Conservation (phyloP, 805 yeast species). For the Ogataea paraovalis region DNA sequence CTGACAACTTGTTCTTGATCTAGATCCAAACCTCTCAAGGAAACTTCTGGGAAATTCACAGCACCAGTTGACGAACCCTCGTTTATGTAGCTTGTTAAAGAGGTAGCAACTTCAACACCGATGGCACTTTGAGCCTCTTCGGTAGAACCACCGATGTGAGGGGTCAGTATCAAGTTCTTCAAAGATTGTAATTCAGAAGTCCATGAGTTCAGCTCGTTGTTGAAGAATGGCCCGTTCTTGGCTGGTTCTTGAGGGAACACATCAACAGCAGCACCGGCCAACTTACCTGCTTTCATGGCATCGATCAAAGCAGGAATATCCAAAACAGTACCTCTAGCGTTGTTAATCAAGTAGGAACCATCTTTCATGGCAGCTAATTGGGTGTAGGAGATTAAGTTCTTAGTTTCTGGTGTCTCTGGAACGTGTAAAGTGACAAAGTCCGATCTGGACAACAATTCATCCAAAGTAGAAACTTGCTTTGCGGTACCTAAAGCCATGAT, state of each 20-base stretch:
- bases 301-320: slow-evolving; percentile 91
- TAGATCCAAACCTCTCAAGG: slow-evolving; percentile 79
- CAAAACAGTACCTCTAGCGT: slow-evolving; percentile 96
- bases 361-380: slow-evolving; percentile 96
- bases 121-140: slow-evolving; percentile 98
- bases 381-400: slow-evolving; percentile 80
- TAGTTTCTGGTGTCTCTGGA: slow-evolving; percentile 91
- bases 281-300: slow-evolving; percentile 88
- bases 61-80: slow-evolving; percentile 95
- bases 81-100: slow-evolving; percentile 86
- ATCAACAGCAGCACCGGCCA: slow-evolving; percentile 96
- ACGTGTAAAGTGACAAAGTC: slow-evolving; percentile 94
- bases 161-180: slow-evolving; percentile 88
- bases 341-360: slow-evolving; percentile 91
- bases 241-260: slow-evolving; percentile 98
- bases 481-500: slow-evolving; percentile 98
- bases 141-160: slow-evolving; percentile 98
- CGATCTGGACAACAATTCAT: slow-evolving; percentile 72
- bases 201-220: slow-evolving; percentile 73
- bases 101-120: slow-evolving; percentile 89
- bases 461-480: slow-evolving; percentile 80
- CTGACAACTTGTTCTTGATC: slow-evolving; percentile 88
- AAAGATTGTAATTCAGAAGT: slow-evolving; percentile 74
- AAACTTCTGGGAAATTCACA: slow-evolving; percentile 98
- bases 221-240: slow-evolving; percentile 85